Evolutionary conservation across 2,329 filamentous ascomycete genomes (phyloP).

Genomic region (Tolypocladium album): DNA sequence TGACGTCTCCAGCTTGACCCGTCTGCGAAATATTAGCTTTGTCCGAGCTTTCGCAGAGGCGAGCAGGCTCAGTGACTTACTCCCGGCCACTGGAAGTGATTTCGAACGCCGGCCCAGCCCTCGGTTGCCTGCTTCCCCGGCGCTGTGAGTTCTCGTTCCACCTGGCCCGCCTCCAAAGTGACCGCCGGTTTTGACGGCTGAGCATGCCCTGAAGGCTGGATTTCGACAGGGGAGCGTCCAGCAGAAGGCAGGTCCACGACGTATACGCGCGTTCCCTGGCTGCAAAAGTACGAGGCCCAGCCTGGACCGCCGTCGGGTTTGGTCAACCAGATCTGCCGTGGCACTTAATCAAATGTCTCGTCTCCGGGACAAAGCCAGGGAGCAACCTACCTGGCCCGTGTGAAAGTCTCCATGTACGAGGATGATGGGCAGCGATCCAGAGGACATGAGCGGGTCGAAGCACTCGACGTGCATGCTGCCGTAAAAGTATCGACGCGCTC

Average conservation of each 20-base stretch:
- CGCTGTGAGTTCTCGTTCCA: conserved; percentile 23
- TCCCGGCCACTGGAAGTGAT: conserved; percentile 29
- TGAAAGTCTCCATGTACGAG: conserved; percentile 26
- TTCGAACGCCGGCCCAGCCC: conserved; percentile 13
- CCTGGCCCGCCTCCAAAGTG: conserved; percentile 7
- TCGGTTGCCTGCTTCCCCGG: conserved; percentile 7
- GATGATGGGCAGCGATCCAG: conserved; percentile 15
- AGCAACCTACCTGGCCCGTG: conserved; percentile 17
- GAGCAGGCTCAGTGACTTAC: conserved; percentile 6
- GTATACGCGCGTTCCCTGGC: conserved; percentile 29
- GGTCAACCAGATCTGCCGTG: conserved; percentile 25
- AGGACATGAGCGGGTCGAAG: conserved; percentile 10
- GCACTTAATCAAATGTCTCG: not conserved
- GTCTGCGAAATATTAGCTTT: conserved; percentile 11
- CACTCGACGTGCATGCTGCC: conserved; percentile 26
- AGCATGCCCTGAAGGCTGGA: conserved; percentile 2
- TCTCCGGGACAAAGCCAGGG: no score
- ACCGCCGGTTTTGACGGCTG: conserved; percentile 8
- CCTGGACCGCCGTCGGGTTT: conserved; percentile 35
- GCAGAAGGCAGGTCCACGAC: conserved; percentile 29
- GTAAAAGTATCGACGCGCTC: conserved; percentile 7
- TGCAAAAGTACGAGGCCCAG: conserved; percentile 34
- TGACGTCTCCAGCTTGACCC: conserved; percentile 28
- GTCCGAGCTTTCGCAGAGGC: no score
- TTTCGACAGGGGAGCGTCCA: conserved; percentile 22